Evolutionary conservation across 257 asterid genomes (phyloP).

Genomic region (Lycium ferocissimum): DNA sequence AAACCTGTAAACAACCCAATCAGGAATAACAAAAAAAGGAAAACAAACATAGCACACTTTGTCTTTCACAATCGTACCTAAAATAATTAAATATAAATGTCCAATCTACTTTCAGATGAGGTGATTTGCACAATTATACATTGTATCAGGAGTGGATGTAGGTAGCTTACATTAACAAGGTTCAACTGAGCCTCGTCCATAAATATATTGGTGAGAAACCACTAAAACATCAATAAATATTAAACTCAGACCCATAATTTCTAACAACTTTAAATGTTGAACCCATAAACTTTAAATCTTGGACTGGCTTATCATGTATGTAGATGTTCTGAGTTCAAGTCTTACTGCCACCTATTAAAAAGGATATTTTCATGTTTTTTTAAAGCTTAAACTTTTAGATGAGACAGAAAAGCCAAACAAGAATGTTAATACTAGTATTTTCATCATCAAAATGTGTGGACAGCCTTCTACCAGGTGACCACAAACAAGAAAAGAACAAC

Average conservation of each 20-base stretch:
- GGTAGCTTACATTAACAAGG: neutral
- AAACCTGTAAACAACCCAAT: constrained; percentile 34
- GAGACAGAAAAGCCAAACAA: too few relatives aligned
- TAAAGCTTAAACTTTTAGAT: too few relatives aligned
- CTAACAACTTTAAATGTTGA: neutral
- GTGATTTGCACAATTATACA: constrained; percentile 12
- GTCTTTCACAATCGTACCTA: neutral
- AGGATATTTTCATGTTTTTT: too few relatives aligned
- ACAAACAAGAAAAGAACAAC: neutral
- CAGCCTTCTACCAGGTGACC: neutral
- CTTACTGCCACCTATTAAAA: neutral
- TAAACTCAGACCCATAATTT: neutral
- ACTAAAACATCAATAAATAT: neutral
- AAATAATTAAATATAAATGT: neutral
- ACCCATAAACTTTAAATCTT: neutral
- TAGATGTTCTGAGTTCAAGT: too few relatives aligned
- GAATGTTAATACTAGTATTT: neutral
- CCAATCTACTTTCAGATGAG: neutral
- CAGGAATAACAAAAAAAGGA: neutral
- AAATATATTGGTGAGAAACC: neutral
- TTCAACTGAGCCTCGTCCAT: neutral
- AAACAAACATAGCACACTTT: neutral
- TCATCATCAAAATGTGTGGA: neutral
- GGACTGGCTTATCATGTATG: neutral
- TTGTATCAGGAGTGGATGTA: neutral